These are phyloP conservation scores for Cercospora janseana DNA, from an alignment of 2,329 filamentous ascomycete species.

Conservation along the genomic window DNA sequence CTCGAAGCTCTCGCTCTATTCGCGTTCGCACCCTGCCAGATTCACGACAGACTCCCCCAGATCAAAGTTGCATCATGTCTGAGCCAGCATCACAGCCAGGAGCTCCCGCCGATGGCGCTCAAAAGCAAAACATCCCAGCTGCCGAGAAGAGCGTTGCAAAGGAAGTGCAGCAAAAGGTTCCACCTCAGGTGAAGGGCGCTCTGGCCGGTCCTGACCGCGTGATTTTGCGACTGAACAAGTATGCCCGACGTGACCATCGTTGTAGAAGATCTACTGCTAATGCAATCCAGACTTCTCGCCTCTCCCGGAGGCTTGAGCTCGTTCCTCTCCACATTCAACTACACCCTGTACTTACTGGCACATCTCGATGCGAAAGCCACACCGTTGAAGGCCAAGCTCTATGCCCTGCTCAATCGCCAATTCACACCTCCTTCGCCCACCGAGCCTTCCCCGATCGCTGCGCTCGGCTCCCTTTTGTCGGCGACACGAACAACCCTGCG, in stretches of 20 bases:
- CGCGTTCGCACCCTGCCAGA: too few relatives aligned
- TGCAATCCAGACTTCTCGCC: conserved; percentile 41
- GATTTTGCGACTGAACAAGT: conserved; percentile 48
- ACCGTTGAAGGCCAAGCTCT: conserved; percentile 38
- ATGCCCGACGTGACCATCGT: conserved; percentile 5
- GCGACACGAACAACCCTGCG: conserved; percentile 46
- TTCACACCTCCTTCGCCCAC: conserved; percentile 23
- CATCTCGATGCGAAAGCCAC: conserved; percentile 44
- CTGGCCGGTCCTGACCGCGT: conserved; percentile 41
- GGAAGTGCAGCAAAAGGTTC: conserved; percentile 32
- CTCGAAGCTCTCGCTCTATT: too few relatives aligned
- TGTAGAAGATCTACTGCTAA: conserved; percentile 1
- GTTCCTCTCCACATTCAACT: conserved; percentile 50
- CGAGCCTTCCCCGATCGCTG: conserved; percentile 34
- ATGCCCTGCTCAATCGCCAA: conserved; percentile 36
- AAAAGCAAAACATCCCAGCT: conserved; percentile 33
- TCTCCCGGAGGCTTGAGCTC: conserved; percentile 46
- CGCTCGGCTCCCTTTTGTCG: conserved; percentile 42
- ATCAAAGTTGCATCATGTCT: too few relatives aligned
- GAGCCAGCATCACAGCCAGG: conserved; percentile 40
- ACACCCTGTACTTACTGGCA: conserved; percentile 47
- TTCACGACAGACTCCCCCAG: too few relatives aligned
- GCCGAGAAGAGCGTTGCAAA: conserved; percentile 35
- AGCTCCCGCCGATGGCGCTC: conserved; percentile 37
- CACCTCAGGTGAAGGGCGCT: conserved; percentile 30